A percentile compares a stretch with the other conserved stretches of the same genome.
phyloP scores from a whole-genome alignment of 257 asterid species.

The Rhazya stricta region DNA sequence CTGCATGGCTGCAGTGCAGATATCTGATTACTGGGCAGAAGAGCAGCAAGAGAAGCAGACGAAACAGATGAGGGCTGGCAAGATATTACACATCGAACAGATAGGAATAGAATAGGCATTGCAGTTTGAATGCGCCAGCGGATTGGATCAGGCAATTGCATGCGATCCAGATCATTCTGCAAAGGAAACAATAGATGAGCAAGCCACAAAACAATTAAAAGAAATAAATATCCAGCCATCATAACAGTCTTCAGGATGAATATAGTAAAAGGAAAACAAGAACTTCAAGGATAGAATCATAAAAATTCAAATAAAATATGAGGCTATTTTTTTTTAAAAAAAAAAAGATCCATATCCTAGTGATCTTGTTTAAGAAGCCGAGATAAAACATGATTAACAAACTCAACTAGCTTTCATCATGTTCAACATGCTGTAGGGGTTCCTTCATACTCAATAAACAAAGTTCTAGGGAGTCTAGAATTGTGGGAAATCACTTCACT shows the following conservation, averaged over 20 bases:
- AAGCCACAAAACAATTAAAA: neutral
- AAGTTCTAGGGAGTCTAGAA: neutral
- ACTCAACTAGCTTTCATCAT: neutral
- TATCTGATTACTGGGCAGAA: conserved; percentile 60
- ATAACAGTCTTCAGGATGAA: neutral
- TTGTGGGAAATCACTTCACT: neutral
- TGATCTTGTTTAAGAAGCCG: neutral
- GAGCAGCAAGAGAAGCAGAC: conserved; percentile 56
- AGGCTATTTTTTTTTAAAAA: too few species aligned
- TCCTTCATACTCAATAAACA: neutral
- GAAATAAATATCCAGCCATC: neutral
- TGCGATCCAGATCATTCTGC: conserved; percentile 85
- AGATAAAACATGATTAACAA: neutral
- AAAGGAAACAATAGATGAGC: conserved; percentile 13
- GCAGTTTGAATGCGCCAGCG: conserved; percentile 93
- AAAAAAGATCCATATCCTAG: neutral
- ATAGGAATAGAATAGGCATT: conserved; percentile 63
- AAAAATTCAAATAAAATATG: neutral
- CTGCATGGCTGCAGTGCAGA: conserved; percentile 39
- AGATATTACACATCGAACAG: conserved; percentile 48
- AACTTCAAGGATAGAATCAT: neutral
- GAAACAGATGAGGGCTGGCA: conserved; percentile 74
- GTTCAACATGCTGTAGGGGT: neutral
- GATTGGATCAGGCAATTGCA: conserved; percentile 75
- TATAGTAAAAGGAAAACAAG: neutral